Conservation (phyloP, 805 yeast species). For the Saccharomyces eubayanus region DNA sequence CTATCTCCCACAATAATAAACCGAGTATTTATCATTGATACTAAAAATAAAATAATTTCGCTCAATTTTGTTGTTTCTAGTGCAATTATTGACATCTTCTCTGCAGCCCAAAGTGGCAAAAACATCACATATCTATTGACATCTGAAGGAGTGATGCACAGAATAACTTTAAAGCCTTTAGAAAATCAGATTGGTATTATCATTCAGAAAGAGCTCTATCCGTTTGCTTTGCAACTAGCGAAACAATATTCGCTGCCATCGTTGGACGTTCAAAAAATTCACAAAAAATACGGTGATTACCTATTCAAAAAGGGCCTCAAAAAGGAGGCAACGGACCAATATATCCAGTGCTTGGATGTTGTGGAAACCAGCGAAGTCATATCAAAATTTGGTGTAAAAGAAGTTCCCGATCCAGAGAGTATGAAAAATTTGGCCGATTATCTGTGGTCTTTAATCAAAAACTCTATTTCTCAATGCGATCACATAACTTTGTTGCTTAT, state of each 20-base stretch:
- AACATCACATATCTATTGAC: constrained; percentile 51
- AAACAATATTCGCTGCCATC: constrained; percentile 25
- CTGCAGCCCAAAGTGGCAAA: constrained; percentile 33
- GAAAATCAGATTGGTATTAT: constrained; percentile 63
- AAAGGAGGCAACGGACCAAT: constrained; percentile 67
- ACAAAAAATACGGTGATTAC: constrained; percentile 60
- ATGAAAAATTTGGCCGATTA: constrained; percentile 53
- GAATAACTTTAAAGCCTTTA: constrained; percentile 56
- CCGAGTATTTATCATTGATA: constrained; percentile 59
- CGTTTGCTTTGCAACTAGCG: constrained; percentile 67
- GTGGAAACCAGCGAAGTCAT: constrained; percentile 70
- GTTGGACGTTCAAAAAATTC: constrained; percentile 30
- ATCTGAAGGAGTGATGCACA: constrained; percentile 67
- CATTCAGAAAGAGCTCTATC: constrained; percentile 59
- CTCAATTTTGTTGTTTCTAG: constrained; percentile 62
- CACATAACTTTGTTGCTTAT: constrained; percentile 76
- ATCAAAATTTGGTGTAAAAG: constrained; percentile 66
- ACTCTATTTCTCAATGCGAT: constrained; percentile 56
- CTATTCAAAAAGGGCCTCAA: constrained; percentile 58
- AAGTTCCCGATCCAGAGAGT: constrained; percentile 14
- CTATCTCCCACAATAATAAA: constrained; percentile 35
- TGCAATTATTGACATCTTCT: constrained; percentile 50
- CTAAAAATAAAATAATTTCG: constrained; percentile 59
- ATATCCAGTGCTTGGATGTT: constrained; percentile 45
- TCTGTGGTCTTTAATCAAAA: constrained; percentile 49